Conservation (phyloP, 2,329 filamentous ascomycete genomes). For the Sarocladiaceae sp. region DNA sequence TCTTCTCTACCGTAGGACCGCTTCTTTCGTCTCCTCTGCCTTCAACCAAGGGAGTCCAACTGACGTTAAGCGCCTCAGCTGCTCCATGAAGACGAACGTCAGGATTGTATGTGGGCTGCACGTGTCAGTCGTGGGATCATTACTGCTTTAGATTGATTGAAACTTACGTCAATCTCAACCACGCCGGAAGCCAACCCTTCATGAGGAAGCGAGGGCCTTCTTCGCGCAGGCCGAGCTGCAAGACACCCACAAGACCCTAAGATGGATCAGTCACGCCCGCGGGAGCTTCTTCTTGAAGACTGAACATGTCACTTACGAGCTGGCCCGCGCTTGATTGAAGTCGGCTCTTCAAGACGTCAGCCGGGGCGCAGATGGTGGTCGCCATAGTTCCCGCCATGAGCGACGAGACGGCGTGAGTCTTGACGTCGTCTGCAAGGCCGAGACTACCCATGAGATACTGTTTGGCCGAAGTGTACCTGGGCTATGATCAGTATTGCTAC, state of each 20-base stretch:
- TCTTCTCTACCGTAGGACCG: conserved; percentile 1
- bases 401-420: conserved; percentile 33
- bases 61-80: conserved; percentile 28
- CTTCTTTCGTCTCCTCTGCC: conserved; percentile 1
- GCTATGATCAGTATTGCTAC: not conserved
- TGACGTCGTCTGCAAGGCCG: conserved; percentile 29
- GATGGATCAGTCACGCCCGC: too few relatives aligned
- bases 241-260: conserved; percentile 15
- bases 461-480: conserved; percentile 29
- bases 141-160: not conserved
- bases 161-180: conserved; percentile 35
- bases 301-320: conserved; percentile 15
- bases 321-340: conserved; percentile 22
- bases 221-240: conserved; percentile 26
- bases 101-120: conserved; percentile 36
- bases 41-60: conserved; percentile 4
- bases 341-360: conserved; percentile 38
- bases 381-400: conserved; percentile 38
- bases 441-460: conserved; percentile 21
- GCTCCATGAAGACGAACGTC: conserved; percentile 40
- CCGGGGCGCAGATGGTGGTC: conserved; percentile 37
- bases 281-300: conserved; percentile 26
- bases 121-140: conserved; percentile 12
- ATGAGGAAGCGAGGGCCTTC: conserved; percentile 36
- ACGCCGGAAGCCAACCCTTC: conserved; percentile 40